Evolutionary conservation across 176 grass and related monocot species (phyloP).

Genomic region (Avena eriantha): DNA sequence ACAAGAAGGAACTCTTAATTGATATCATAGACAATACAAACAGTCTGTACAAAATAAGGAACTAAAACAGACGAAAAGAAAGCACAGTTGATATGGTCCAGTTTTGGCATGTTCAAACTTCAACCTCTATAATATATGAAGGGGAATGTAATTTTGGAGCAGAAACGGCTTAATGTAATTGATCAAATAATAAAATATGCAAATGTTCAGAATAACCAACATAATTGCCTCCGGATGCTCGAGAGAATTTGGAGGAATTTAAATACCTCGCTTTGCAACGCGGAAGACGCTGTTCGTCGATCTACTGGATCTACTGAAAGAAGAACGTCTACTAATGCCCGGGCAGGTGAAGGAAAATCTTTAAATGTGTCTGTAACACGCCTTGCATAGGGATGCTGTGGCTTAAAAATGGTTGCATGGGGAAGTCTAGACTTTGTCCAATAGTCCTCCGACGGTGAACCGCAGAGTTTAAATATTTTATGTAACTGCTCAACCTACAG

Average conservation of each 20-base stretch:
- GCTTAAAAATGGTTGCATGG: constrained; percentile 99
- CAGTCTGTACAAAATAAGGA: background rate
- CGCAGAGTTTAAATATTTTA: constrained; percentile 99
- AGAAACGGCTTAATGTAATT: background rate
- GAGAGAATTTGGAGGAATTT: constrained; percentile 31
- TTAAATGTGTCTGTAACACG: constrained; percentile 89
- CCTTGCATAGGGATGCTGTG: constrained; percentile 83
- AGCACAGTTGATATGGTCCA: background rate
- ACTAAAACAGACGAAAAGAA: background rate
- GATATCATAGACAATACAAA: background rate
- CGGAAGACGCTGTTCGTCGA: constrained; percentile 74
- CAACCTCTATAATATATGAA: constrained; percentile 9
- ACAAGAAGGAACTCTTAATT: background rate
- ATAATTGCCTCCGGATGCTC: background rate
- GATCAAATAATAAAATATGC: constrained; percentile 21
- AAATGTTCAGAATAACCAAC: constrained; percentile 5
- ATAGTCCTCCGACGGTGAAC: constrained; percentile 94
- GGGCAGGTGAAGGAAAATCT: constrained; percentile 82
- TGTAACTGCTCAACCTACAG: constrained; percentile 96
- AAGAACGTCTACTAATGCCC: constrained; percentile 85
- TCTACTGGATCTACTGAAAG: constrained; percentile 96
- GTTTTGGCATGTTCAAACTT: background rate
- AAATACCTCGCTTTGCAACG: constrained; percentile 81
- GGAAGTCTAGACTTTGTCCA: constrained; percentile 98
- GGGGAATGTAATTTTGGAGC: background rate